phyloP scores from a whole-genome alignment of 257 asterid genomes.

The Leonotis leonurus region DNA sequence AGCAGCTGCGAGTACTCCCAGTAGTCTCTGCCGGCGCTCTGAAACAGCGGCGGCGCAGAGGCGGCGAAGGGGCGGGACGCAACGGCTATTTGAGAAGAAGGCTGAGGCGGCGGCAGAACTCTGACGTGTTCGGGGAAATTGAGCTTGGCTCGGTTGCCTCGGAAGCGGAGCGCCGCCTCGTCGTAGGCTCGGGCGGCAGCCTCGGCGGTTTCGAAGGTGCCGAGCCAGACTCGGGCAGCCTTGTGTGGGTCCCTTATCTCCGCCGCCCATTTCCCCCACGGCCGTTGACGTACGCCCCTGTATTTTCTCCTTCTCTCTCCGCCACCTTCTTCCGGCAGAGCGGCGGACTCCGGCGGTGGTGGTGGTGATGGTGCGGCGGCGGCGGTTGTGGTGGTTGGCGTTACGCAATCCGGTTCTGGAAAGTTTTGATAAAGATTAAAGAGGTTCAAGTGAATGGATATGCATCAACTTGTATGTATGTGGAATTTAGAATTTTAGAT shows the following conservation, averaged over 20 bases:
- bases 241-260: slow-evolving; percentile 88
- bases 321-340: slow-evolving; percentile 23
- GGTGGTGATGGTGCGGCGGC: too few relatives aligned
- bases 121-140: slow-evolving; percentile 75
- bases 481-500: too few relatives aligned
- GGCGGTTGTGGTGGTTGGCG: slow-evolving; percentile 21
- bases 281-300: slow-evolving; percentile 93
- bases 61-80: too few relatives aligned
- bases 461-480: too few relatives aligned
- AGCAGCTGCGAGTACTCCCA: slow-evolving; percentile 67
- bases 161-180: slow-evolving; percentile 76
- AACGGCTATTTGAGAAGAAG: slow-evolving; percentile 8
- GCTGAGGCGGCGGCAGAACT: slow-evolving; percentile 29
- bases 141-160: slow-evolving; percentile 84
- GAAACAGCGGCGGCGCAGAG: too few relatives aligned
- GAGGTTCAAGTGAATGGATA: too few relatives aligned
- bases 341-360: slow-evolving; percentile 19
- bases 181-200: slow-evolving; percentile 92
- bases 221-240: slow-evolving; percentile 92
- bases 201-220: slow-evolving; percentile 91
- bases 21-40: slow-evolving; percentile 40
- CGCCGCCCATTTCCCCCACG: slow-evolving; percentile 98
- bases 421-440: too few relatives aligned
- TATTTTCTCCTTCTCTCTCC: slow-evolving; percentile 59
- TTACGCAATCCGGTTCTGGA: slow-evolving; percentile 29